These are phyloP conservation scores for Solanum sparsipilum DNA, from an alignment of 257 asterid species.

Conservation along the genomic window DNA sequence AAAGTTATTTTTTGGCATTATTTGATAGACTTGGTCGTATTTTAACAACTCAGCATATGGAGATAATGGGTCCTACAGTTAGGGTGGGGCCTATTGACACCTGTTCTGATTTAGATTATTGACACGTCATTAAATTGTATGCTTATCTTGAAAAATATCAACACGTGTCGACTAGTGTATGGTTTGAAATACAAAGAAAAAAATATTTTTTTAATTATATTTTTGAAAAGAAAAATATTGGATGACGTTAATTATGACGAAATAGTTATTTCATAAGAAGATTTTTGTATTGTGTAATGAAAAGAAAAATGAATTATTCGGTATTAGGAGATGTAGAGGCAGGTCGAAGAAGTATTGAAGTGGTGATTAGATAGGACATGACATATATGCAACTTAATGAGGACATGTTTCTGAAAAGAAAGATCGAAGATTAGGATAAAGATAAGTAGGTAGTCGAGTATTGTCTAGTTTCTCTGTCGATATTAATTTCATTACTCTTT, in stretches of 20 bases:
- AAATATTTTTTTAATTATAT: background rate
- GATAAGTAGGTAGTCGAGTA: background rate
- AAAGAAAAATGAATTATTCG: too few relatives aligned
- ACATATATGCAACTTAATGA: accelerated
- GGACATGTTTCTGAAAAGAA: too few relatives aligned
- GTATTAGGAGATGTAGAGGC: too few relatives aligned
- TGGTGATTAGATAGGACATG: too few relatives aligned
- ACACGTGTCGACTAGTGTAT: background rate
- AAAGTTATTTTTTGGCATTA: constrained; percentile 41
- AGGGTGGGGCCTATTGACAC: constrained; percentile 5
- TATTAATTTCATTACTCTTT: too few relatives aligned
- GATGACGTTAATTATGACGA: background rate
- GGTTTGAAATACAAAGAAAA: background rate
- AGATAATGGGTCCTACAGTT: constrained; percentile 1
- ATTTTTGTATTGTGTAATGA: too few relatives aligned
- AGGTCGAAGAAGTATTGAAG: too few relatives aligned
- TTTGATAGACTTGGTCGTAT: constrained; percentile 18
- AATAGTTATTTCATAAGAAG: background rate
- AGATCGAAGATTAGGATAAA: too few relatives aligned
- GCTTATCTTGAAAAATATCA: background rate
- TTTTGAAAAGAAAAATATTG: background rate
- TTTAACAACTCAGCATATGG: background rate
- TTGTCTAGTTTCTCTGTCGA: accelerated
- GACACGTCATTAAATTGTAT: constrained; percentile 10
- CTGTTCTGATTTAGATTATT: background rate